Conservation (phyloP, 2,329 filamentous ascomycete genomes). For the Shiraia sp. region DNA sequence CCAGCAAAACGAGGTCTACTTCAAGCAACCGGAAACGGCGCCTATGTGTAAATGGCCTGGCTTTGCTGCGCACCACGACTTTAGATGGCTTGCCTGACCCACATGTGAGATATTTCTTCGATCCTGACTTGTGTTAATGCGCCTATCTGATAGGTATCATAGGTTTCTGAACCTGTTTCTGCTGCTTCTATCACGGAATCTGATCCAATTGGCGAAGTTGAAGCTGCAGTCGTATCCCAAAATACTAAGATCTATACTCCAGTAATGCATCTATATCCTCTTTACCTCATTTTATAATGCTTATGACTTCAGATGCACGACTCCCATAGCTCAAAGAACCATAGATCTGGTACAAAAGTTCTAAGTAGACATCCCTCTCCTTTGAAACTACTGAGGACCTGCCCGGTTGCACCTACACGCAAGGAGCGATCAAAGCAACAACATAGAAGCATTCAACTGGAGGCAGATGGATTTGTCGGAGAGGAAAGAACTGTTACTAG, state of each 20-base stretch:
- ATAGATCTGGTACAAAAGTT: too few species aligned
- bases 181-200: conserved; percentile 7
- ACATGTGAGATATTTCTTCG: conserved; percentile 22
- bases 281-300: not conserved
- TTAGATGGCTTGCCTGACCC: conserved; percentile 29
- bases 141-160: not conserved
- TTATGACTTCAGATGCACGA: not conserved
- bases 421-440: not conserved
- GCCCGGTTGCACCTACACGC: not conserved
- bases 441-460: not conserved
- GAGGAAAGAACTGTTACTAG: conserved; percentile 6
- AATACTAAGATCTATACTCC: not conserved
- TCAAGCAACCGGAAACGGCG: conserved; percentile 21
- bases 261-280: not conserved
- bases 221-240: conserved; percentile 1
- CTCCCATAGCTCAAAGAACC: too few species aligned
- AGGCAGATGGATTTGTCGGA: conserved; percentile 18
- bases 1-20: not conserved
- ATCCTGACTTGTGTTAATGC: not conserved
- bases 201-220: conserved; percentile 36
- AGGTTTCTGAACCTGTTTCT: conserved; percentile 17
- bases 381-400: not conserved
- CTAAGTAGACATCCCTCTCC: not conserved
- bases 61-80: conserved; percentile 32
- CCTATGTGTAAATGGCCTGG: conserved; percentile 30